A percentile compares a stretch with the other conserved stretches of the same genome.
Evolutionary conservation across 495 filamentous ascomycete genomes (phyloP).

Genomic region (Aspergillus bertholletiae): DNA sequence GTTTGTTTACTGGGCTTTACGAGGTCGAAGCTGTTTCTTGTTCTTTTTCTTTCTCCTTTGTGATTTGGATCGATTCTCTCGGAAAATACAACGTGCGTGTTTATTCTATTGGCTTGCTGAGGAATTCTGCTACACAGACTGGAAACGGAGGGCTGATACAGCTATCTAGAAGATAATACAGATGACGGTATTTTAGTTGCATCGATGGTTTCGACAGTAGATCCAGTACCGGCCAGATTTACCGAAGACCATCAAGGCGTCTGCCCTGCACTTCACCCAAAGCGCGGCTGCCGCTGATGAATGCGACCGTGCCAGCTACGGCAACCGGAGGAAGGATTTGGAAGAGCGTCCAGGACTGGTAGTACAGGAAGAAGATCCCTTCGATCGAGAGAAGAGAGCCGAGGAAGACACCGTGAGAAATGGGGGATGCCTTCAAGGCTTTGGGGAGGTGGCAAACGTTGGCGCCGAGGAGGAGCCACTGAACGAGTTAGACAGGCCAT

Average conservation of each 20-base stretch:
- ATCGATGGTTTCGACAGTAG: background rate
- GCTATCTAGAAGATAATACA: background rate
- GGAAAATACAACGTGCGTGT: background rate
- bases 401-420: slow-evolving; percentile 78
- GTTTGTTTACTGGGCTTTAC: background rate
- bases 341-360: slow-evolving; percentile 90
- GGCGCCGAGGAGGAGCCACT: slow-evolving; percentile 80
- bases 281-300: slow-evolving; percentile 87
- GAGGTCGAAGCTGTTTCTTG: too few relatives aligned
- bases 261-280: slow-evolving; percentile 88
- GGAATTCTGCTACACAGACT: background rate
- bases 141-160: background rate
- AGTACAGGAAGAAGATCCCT: slow-evolving; percentile 92
- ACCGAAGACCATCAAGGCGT: slow-evolving; percentile 76
- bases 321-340: slow-evolving; percentile 74
- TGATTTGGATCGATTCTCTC: background rate
- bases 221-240: slow-evolving; percentile 21
- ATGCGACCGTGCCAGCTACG: slow-evolving; percentile 63
- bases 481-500: slow-evolving; percentile 6
- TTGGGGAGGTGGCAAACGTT: slow-evolving; percentile 77
- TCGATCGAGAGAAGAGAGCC: slow-evolving; percentile 83
- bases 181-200: background rate
- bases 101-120: background rate
- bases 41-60: background rate
- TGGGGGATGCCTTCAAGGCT: slow-evolving; percentile 67